These are phyloP conservation scores for Beauveria pseudobassiana DNA, from an alignment of 2,329 filamentous ascomycete genomes.

Conservation along the genomic window DNA sequence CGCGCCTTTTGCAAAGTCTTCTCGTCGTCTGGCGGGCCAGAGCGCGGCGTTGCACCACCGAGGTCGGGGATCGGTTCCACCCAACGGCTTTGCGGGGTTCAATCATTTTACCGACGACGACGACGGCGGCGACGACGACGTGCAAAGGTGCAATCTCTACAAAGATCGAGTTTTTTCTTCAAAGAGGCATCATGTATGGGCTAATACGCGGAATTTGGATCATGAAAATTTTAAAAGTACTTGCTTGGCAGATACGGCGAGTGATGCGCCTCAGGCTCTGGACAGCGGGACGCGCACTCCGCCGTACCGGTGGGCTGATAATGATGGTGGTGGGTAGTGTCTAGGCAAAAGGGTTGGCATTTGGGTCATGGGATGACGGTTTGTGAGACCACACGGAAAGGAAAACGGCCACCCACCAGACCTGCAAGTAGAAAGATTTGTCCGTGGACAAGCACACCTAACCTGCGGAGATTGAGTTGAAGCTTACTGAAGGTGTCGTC, in stretches of 20 bases:
- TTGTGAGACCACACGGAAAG: background rate
- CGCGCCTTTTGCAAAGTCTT: background rate
- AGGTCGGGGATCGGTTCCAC: slow-evolving; percentile 7
- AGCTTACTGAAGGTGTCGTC: too few relatives aligned
- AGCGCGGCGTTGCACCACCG: slow-evolving; percentile 4
- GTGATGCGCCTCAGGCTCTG: background rate
- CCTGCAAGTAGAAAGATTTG: background rate
- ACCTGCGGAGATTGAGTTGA: background rate
- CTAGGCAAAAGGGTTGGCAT: background rate
- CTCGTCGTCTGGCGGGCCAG: background rate
- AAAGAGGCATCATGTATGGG: too few relatives aligned
- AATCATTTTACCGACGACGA: background rate
- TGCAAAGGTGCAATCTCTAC: background rate
- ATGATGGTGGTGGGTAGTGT: background rate
- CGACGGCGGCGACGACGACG: background rate
- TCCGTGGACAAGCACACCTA: too few relatives aligned
- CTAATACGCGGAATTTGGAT: too few relatives aligned
- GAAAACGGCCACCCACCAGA: background rate
- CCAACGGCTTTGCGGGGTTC: background rate
- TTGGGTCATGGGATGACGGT: background rate
- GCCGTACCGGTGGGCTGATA: background rate
- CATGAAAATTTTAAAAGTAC: background rate
- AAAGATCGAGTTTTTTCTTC: background rate
- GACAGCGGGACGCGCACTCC: background rate
- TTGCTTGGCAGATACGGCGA: background rate